These are phyloP conservation scores for Mortierella sp. DNA, from an alignment of 371 early-diverging fungal genomes.

Conservation along the genomic window DNA sequence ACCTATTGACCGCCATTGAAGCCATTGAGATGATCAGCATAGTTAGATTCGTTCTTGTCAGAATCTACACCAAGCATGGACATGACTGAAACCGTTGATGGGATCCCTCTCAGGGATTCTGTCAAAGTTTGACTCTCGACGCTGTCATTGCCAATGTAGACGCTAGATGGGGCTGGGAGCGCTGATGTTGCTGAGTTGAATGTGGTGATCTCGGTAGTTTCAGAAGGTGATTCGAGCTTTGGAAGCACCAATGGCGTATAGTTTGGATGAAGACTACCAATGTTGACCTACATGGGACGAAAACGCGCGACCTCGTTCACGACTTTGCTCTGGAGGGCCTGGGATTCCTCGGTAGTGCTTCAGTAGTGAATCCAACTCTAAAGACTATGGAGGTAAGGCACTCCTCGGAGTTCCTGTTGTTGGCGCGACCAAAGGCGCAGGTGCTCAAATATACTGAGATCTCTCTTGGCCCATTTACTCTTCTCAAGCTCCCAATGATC, in stretches of 20 bases:
- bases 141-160: constrained; percentile 12
- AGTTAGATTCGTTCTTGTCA: constrained; percentile 2
- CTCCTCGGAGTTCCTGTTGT: constrained; percentile 36
- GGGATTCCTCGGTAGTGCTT: constrained; percentile 54
- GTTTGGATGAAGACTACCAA: constrained; percentile 41
- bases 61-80: constrained; percentile 12
- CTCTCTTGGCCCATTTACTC: background rate
- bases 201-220: background rate
- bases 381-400: constrained; percentile 41
- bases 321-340: constrained; percentile 51
- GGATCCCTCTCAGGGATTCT: constrained; percentile 16
- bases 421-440: constrained; percentile 36
- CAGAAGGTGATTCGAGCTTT: background rate
- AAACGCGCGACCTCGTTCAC: constrained; percentile 51
- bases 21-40: background rate
- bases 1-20: background rate
- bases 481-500: constrained; percentile 18
- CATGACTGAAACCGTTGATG: constrained; percentile 28
- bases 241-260: constrained; percentile 21
- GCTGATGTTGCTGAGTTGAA: background rate
- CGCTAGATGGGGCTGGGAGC: constrained; percentile 10
- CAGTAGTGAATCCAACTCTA: constrained; percentile 56
- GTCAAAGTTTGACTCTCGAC: background rate
- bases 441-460: constrained; percentile 41
- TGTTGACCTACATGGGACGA: constrained; percentile 52